Conservation (phyloP, 2,329 filamentous ascomycete species). For the Alternaria viburni region DNA sequence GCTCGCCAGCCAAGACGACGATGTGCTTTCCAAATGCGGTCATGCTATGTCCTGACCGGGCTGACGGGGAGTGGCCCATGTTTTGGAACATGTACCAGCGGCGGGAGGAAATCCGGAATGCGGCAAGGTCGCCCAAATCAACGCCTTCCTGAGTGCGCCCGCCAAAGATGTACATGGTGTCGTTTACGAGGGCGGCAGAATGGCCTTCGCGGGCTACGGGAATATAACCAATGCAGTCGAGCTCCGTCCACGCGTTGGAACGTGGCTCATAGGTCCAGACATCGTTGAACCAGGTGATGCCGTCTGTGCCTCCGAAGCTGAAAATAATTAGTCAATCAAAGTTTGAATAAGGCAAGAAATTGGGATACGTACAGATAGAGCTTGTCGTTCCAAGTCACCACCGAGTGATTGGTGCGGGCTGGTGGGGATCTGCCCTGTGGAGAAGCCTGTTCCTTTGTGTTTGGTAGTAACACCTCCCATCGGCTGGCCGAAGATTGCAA, state of each 20-base stretch:
- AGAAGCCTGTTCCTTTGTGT: constrained; percentile 64
- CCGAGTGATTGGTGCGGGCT: constrained; percentile 90
- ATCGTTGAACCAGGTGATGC: constrained; percentile 97
- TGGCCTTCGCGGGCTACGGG: constrained; percentile 93
- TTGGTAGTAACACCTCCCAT: constrained; percentile 91
- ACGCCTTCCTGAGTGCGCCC: constrained; percentile 92
- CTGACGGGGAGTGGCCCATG: constrained; percentile 94
- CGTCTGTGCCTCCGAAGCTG: constrained; percentile 97
- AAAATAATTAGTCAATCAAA: constrained; percentile 14
- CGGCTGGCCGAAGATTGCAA: constrained; percentile 88
- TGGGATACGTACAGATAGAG: constrained; percentile 71
- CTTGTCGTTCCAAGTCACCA: constrained; percentile 90
- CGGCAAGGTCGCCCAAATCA: constrained; percentile 91
- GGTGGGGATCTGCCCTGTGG: constrained; percentile 63
- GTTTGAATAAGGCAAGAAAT: constrained; percentile 58
- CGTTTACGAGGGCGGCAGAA: constrained; percentile 88
- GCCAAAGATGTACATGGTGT: constrained; percentile 99
- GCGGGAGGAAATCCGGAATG: constrained; percentile 79
- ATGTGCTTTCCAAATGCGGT: constrained; percentile 92
- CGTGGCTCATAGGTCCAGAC: constrained; percentile 95
- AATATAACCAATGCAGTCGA: constrained; percentile 98
- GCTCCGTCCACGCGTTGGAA: constrained; percentile 80
- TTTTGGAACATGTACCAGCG: constrained; percentile 99
- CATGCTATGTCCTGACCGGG: constrained; percentile 96
- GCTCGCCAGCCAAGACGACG: constrained; percentile 91